Base-by-base conservation (phyloP, 2,329 filamentous ascomycete genomes). In the Hypoxylon sp. region DNA sequence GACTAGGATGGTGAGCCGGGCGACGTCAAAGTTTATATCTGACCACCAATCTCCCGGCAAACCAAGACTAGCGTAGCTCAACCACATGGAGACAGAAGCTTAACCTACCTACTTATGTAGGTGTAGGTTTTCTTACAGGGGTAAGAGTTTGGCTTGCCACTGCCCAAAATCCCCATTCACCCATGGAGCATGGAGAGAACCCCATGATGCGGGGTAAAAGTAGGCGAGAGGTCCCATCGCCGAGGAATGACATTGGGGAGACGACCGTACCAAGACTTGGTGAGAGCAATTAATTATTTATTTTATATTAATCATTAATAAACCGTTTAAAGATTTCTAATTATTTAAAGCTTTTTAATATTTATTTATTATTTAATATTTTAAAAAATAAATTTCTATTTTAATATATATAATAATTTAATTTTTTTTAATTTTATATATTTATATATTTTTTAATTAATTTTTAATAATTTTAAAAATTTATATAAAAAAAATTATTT, bases 21-120 rank as follows among this genome's bases (percentile, higher is more conserved):
- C 20, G 47, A n/a, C 17, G 48, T 34, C 30, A 28, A 64, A 54
- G 61, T 53, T 67, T 64, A 64, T 64, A 67, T 67, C 41, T 56
- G 8, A 56, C 55, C 30, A 59, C 47, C 39, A 52, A 52, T 61
- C 51, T 22, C 48, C 59, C 59, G 55, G 41, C 15, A 37, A 46
- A 41, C 43, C 4, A 46, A 41, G 22, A 37, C 34, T 32, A 41
- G 54, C 46, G 44, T 53, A 58, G 34, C 39, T 4, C 7, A 26
- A 53, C 37, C 19, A 26, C 37, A 11, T 52, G 28, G 20, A 19
- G 41, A 32, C 19, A 67, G 58, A 30, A 44, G 51, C 49, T 55
- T 30, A 64, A 62, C 61, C 61, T 64, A 48, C 52, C 41, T 46
- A 26, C n/a, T n/a, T n/a, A n/a, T n/a, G n/a, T n/a, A n/a, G n/a